Conservation (phyloP, 2,329 filamentous ascomycete genomes). For the Didymella glomerata region DNA sequence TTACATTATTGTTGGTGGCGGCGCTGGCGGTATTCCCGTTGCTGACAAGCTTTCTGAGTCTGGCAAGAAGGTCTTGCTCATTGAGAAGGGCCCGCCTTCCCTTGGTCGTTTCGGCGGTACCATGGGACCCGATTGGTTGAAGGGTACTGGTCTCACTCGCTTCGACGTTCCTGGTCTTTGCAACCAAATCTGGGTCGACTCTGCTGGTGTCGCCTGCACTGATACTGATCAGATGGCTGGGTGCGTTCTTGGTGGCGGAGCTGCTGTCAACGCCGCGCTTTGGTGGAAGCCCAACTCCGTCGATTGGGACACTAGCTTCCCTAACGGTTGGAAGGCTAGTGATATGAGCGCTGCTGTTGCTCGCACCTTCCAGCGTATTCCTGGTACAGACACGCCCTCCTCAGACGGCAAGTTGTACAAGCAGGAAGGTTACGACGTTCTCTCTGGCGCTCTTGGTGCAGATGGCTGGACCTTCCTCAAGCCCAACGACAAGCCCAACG, state of each 20-base stretch:
- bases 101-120: constrained; percentile 71
- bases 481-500: constrained; percentile 65
- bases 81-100: constrained; percentile 61
- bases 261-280: constrained; percentile 72
- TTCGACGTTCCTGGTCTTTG: constrained; percentile 77
- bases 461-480: constrained; percentile 71
- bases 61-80: constrained; percentile 70
- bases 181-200: constrained; percentile 74
- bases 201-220: constrained; percentile 69
- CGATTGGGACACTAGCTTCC: constrained; percentile 79
- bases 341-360: constrained; percentile 68
- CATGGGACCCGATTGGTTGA: constrained; percentile 68
- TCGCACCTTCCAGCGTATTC: constrained; percentile 73
- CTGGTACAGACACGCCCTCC: constrained; percentile 72
- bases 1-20: constrained; percentile 71
- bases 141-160: constrained; percentile 69
- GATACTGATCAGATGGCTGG: constrained; percentile 78
- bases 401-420: constrained; percentile 72
- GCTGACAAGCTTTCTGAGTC: constrained; percentile 69
- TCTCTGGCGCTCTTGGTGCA: constrained; percentile 66
- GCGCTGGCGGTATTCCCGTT: constrained; percentile 67
- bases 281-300: constrained; percentile 71
- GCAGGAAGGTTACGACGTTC: constrained; percentile 70
- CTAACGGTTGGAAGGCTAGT: constrained; percentile 71
- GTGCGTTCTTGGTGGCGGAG: constrained; percentile 73